These are phyloP conservation scores for Cladorrhinum samala DNA, from an alignment of 495 filamentous ascomycete genomes.

Conservation along the genomic window DNA sequence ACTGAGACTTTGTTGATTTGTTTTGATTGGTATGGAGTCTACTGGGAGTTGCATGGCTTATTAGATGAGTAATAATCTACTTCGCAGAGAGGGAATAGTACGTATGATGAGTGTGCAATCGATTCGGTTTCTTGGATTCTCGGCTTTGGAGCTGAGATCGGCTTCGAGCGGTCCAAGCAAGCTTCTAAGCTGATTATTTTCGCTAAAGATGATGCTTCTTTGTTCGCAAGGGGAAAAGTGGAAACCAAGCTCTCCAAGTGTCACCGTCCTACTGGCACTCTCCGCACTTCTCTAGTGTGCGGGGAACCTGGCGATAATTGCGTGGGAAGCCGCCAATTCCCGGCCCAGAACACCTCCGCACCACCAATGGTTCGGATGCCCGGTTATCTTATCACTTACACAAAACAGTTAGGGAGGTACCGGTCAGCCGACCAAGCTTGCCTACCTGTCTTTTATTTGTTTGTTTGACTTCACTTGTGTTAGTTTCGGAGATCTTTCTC, in stretches of 20 bases:
- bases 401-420: neutral
- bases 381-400: constrained; percentile 23
- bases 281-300: constrained; percentile 4
- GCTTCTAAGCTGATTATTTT: neutral
- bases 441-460: neutral
- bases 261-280: neutral
- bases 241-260: neutral
- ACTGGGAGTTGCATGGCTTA: no score
- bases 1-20: neutral
- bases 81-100: neutral
- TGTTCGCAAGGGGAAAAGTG: constrained; percentile 7
- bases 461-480: neutral
- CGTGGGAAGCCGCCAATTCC: constrained; percentile 4
- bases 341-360: constrained; percentile 3
- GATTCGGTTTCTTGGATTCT: no score
- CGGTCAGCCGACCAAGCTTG: neutral
- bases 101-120: neutral
- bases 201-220: neutral
- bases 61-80: no score
- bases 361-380: neutral
- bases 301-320: constrained; percentile 5
- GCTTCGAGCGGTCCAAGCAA: constrained; percentile 12
- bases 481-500: neutral
- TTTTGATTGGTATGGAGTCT: neutral
- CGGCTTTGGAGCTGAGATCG: neutral